Evolutionary conservation across 345 rosid genomes (phyloP), one percentile per base, ranked within the genome.

Genomic region (Limnanthes douglasii): DNA sequence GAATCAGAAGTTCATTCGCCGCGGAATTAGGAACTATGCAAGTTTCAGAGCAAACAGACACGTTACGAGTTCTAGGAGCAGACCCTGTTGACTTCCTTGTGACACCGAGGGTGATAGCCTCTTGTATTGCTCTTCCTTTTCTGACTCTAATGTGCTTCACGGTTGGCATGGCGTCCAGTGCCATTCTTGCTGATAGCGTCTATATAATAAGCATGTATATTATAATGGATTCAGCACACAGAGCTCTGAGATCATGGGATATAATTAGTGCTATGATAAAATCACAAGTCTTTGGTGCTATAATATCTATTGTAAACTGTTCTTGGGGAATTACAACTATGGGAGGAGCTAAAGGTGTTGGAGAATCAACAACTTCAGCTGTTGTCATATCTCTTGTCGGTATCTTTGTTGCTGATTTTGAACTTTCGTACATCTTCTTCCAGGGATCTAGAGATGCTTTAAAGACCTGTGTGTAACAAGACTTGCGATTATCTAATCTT

Each of bases 11-110:
- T 48, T 83, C 94, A 16, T 81, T 68, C 57, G 88, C 94, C 2
- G 94, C 88, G 4, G 88, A 81, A 36, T 32, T 81, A 50, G 94
- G 88, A 25, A 81, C 94, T 3, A 75, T 81, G 94, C 94, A 81
- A 62, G 94, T 81, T 21, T 73, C 88, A 0, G 94, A 81, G 50
- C 94, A 81, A 44, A 81, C 75, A 1, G 88, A 81, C 50, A 81
- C 88, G 0, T 48, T 81, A 13, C 55, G 84, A 9, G 84, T 76
- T 43, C 78, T 81, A n/a, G 80, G 84, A 25, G 60, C 88, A 1
- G 55, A 70, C 54, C 94, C 84, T 0, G 67, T 81, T 13, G 88
- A 81, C 54, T 76, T 76, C 48, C 53, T 81, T 24, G 75, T 81
- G 15, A 73, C 75, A 3, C 94, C 94, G 11, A 64, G 88, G 53